Conservation (phyloP, 2,329 filamentous ascomycete genomes). For the Colletotrichum gigasporum region DNA sequence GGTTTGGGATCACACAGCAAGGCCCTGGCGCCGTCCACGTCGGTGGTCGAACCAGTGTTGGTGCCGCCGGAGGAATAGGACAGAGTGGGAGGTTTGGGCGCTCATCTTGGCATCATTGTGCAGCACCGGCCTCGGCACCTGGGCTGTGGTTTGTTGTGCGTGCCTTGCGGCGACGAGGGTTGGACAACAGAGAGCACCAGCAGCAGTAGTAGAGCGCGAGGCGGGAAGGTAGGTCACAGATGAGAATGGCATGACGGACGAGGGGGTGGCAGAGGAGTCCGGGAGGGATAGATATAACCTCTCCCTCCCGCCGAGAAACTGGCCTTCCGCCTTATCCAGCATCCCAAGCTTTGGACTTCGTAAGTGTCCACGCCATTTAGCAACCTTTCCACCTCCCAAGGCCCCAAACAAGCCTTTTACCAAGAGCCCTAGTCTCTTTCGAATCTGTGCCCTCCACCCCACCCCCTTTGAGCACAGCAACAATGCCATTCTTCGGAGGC, state of each 20-base stretch:
- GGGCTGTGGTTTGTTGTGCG: neutral
- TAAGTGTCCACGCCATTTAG: constrained; percentile 9
- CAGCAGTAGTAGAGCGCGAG: neutral
- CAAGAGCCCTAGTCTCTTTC: neutral
- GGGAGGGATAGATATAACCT: constrained; percentile 16
- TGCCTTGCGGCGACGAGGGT: neutral
- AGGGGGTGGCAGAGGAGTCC: neutral
- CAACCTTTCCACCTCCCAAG: neutral
- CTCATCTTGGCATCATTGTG: constrained; percentile 31
- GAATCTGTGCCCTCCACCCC: neutral
- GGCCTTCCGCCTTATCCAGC: constrained; percentile 23
- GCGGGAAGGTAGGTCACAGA: neutral
- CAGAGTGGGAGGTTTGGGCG: neutral
- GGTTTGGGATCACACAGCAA: constrained; percentile 22
- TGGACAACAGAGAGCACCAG: neutral
- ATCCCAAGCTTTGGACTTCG: constrained; percentile 22
- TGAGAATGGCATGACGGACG: neutral
- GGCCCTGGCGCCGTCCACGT: neutral
- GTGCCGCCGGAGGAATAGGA: neutral
- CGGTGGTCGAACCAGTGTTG: neutral
- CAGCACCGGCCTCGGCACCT: constrained; percentile 27
- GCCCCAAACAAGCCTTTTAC: constrained; percentile 16
- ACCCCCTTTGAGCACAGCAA: neutral
- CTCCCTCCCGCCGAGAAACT: constrained; percentile 16
- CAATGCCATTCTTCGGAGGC: constrained; percentile 38